These are phyloP conservation scores for Ajuga chamaepitys DNA, from an alignment of 257 asterid genomes.

Conservation along the genomic window DNA sequence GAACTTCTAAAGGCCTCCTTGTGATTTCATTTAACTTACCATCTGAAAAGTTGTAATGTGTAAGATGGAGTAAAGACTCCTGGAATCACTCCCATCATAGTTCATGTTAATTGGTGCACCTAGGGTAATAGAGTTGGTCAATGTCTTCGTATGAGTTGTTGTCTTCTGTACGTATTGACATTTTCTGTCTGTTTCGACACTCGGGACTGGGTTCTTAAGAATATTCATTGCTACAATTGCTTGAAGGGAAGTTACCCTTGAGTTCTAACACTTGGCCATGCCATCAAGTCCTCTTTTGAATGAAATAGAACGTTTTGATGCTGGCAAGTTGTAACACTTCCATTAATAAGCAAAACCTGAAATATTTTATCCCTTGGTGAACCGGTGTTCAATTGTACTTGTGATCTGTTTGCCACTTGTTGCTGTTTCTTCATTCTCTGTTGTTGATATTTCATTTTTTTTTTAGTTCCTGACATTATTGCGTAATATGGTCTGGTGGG, in stretches of 20 bases:
- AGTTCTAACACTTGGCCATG: not conserved
- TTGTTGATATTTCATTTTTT: not conserved
- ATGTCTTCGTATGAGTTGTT: not conserved
- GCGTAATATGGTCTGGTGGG: not conserved
- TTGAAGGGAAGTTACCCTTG: not conserved
- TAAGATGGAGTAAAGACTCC: not conserved
- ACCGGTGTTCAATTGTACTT: not conserved
- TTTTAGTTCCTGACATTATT: not conserved
- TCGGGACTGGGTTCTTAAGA: not conserved
- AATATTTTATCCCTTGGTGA: not conserved
- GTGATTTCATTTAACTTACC: not conserved
- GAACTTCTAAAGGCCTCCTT: not conserved
- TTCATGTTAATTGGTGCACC: not conserved
- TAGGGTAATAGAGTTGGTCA: not conserved
- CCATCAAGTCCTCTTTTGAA: not conserved
- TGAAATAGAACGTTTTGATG: not conserved
- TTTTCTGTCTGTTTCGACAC: not conserved
- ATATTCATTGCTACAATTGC: not conserved
- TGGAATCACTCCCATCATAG: not conserved
- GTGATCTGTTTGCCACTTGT: not conserved
- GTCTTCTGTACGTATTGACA: not conserved
- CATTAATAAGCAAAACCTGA: not conserved
- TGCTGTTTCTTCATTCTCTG: not conserved
- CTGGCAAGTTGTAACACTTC: not conserved
- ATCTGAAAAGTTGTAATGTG: not conserved